Conservation (phyloP, 768 basidiomycete genomes). For the Coprinopsis cinerea region DNA sequence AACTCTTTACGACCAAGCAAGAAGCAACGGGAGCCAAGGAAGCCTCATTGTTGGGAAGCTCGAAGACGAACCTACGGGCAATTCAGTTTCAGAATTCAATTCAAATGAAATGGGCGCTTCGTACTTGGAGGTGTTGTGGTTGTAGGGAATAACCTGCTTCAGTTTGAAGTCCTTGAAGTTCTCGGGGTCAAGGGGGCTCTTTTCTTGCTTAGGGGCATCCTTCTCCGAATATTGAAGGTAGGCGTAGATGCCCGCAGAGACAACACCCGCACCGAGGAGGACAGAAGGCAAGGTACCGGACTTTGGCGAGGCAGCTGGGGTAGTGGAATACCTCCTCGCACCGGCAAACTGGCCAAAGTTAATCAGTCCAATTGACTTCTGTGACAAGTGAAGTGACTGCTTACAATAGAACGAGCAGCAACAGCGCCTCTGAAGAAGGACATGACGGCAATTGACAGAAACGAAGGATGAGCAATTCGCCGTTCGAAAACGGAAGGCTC, state of each 20-base stretch:
- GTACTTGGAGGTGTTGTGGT: slow-evolving; percentile 87
- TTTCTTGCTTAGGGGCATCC: slow-evolving; percentile 38
- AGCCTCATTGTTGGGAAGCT: slow-evolving; percentile 70
- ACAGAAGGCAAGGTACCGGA: slow-evolving; percentile 43
- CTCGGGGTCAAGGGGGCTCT: slow-evolving; percentile 69
- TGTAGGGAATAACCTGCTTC: slow-evolving; percentile 78
- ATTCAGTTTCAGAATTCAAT: background rate
- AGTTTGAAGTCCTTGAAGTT: slow-evolving; percentile 79
- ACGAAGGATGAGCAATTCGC: background rate
- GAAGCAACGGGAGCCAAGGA: slow-evolving; percentile 77
- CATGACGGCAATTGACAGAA: slow-evolving; percentile 28
- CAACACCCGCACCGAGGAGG: slow-evolving; percentile 44
- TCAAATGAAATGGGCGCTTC: slow-evolving; percentile 13
- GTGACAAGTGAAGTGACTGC: slow-evolving; percentile 9
- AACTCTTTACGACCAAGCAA: slow-evolving; percentile 71
- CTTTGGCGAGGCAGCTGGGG: slow-evolving; percentile 31
- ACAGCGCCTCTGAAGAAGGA: slow-evolving; percentile 35
- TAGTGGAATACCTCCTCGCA: slow-evolving; percentile 36
- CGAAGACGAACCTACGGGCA: slow-evolving; percentile 62
- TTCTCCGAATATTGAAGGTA: slow-evolving; percentile 38
- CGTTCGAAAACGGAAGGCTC: background rate
- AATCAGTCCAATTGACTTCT: background rate
- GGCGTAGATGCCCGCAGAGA: slow-evolving; percentile 38
- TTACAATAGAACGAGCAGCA: slow-evolving; percentile 38
- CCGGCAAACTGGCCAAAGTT: slow-evolving; percentile 24